Conservation (phyloP, 2,329 filamentous ascomycete genomes). For the Pyricularia pennisetigena region DNA sequence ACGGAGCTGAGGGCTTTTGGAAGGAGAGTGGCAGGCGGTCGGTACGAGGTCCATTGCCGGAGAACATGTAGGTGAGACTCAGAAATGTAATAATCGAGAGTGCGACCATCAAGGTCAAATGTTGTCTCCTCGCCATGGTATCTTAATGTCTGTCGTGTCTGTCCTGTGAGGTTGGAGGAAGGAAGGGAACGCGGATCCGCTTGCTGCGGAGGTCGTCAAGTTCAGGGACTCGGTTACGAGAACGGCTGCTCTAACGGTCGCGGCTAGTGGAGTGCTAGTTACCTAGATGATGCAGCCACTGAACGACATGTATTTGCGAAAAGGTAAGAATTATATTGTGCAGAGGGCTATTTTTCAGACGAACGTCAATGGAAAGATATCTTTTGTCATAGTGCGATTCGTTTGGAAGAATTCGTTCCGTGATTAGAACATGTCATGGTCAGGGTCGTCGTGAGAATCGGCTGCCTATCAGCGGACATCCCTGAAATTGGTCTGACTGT, state of each 20-base stretch:
- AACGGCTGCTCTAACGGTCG: not conserved
- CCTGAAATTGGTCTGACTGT: not conserved
- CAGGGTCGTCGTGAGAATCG: not conserved
- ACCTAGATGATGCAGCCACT: not conserved
- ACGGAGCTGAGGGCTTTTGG: slow-evolving; percentile 1
- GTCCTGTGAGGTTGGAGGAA: not conserved
- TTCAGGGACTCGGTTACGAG: not conserved
- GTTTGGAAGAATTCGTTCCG: no score
- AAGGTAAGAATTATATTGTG: not conserved
- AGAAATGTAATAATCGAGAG: slow-evolving; percentile 45
- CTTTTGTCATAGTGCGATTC: no score
- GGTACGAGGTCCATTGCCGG: slow-evolving; percentile 14
- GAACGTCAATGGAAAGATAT: not conserved
- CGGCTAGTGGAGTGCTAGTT: not conserved
- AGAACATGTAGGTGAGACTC: slow-evolving; percentile 49
- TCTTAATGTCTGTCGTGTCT: not conserved
- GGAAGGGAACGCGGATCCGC: not conserved
- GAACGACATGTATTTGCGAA: not conserved
- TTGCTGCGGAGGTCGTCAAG: not conserved
- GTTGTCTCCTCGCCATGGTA: slow-evolving; percentile 41
- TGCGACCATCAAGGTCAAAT: slow-evolving; percentile 42
- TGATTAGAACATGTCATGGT: no score
- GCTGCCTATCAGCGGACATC: not conserved
- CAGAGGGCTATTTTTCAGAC: not conserved
- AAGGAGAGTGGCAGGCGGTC: slow-evolving; percentile 3